phyloP scores from a whole-genome alignment of 257 asterid species.

The Scutellaria galericulata region DNA sequence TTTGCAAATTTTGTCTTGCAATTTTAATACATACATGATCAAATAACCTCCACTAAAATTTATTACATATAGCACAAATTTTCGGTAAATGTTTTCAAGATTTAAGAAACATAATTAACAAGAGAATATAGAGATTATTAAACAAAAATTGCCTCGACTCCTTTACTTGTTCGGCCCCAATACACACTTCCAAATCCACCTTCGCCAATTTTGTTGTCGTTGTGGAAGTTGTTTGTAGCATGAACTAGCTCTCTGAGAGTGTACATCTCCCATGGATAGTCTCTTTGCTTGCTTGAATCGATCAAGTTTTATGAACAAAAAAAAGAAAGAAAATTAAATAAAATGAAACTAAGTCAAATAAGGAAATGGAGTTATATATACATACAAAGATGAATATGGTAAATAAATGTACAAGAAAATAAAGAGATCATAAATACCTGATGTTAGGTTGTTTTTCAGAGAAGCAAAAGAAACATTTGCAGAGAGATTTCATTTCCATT shows the following conservation, averaged over 20 bases:
- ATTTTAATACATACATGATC: no score
- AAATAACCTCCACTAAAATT: no score
- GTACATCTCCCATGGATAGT: conserved; percentile 76
- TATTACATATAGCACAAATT: no score
- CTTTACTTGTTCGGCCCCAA: conserved; percentile 80
- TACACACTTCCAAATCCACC: conserved; percentile 92
- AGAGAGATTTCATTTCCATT: conserved; percentile 27
- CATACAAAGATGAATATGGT: no score
- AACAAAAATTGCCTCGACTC: conserved; percentile 54
- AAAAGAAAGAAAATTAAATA: not conserved
- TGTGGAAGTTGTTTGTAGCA: conserved; percentile 76
- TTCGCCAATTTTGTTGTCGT: conserved; percentile 79
- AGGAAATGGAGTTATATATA: not conserved
- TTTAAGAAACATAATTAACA: not conserved
- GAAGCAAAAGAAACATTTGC: conserved; percentile 41
- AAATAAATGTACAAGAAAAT: not conserved
- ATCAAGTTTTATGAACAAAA: not conserved
- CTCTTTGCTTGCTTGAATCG: conserved; percentile 44
- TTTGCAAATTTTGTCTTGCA: no score
- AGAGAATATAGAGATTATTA: not conserved
- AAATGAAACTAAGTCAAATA: not conserved
- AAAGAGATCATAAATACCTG: conserved; percentile 25
- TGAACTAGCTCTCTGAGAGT: conserved; percentile 67
- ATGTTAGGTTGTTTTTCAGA: conserved; percentile 36
- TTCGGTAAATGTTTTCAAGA: no score